phyloP scores from a whole-genome alignment of 306 rosid genomes.

The Senna tora region DNA sequence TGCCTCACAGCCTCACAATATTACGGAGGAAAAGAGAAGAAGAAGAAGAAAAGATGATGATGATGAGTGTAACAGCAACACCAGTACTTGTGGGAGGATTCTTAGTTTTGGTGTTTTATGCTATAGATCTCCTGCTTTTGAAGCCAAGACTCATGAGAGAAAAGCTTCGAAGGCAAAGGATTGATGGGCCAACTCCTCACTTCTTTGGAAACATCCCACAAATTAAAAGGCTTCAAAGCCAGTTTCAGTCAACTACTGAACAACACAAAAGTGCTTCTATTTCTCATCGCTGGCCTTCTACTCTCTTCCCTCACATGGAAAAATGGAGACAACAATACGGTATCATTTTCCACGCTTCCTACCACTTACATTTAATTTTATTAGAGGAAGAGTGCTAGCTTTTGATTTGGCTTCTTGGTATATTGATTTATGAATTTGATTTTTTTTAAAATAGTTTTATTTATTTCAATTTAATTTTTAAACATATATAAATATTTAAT shows the following conservation, averaged over 20 bases:
- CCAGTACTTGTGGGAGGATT: constrained; percentile 43
- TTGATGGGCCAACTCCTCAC: constrained; percentile 66
- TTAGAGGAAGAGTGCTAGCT: too few relatives aligned
- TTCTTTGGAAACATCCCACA: constrained; percentile 64
- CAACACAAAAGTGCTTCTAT: constrained; percentile 14
- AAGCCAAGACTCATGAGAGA: constrained; percentile 54
- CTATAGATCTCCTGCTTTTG: constrained; percentile 37
- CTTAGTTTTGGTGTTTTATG: constrained; percentile 25
- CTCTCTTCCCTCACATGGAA: constrained; percentile 51
- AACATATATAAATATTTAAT: too few relatives aligned
- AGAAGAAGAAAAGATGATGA: not conserved
- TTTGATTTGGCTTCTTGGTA: not conserved
- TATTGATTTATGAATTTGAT: not conserved
- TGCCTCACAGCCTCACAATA: too few relatives aligned
- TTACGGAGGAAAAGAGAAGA: too few relatives aligned
- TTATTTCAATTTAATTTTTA: too few relatives aligned
- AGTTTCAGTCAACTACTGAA: constrained; percentile 18
- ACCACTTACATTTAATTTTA: too few relatives aligned
- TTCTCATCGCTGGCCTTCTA: constrained; percentile 56
- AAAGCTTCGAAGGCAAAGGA: constrained; percentile 68
- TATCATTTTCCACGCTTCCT: too few relatives aligned
- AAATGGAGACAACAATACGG: constrained; percentile 65
- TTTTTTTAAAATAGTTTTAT: too few relatives aligned
- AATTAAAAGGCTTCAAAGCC: constrained; percentile 46
- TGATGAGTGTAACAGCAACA: constrained; percentile 4